Evolutionary conservation across 768 basidiomycete species (phyloP).

Genomic region (Paxillus rubicundulus): DNA sequence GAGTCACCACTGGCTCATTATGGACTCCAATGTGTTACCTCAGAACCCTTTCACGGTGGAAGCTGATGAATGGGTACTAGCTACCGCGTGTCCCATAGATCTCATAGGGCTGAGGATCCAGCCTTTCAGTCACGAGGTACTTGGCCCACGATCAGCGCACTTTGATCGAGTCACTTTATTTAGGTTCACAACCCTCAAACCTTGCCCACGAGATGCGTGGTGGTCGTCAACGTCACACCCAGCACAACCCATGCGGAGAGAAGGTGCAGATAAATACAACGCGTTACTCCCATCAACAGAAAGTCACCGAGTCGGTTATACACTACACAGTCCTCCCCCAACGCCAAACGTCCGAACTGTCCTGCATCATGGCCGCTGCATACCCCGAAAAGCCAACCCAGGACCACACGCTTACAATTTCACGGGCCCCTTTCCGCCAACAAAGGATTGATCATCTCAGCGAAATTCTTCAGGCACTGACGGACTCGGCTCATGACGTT

Average conservation of each 20-base stretch:
- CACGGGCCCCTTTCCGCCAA: neutral
- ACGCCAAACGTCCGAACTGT: neutral
- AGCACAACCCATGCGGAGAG: neutral
- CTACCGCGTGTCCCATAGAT: too few species aligned
- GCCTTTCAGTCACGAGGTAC: too few species aligned
- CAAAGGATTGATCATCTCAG: neutral
- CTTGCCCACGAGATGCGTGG: neutral
- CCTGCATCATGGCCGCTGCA: constrained; percentile 7
- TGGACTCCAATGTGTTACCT: too few species aligned
- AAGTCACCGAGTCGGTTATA: too few species aligned
- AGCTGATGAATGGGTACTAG: too few species aligned
- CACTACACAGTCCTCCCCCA: neutral
- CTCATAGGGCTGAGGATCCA: too few species aligned
- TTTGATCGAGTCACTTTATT: neutral
- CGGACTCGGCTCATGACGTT: constrained; percentile 4
- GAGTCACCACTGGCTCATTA: too few species aligned
- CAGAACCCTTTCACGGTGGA: too few species aligned
- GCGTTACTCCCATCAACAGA: neutral
- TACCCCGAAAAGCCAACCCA: neutral
- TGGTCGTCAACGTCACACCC: neutral
- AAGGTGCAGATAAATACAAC: constrained; percentile 10
- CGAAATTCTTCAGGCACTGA: neutral
- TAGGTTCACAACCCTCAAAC: constrained; percentile 9
- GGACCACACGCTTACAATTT: neutral
- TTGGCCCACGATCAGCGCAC: neutral